These are phyloP conservation scores for Citrullus mucosospermus DNA, from an alignment of 306 rosid genomes.

Conservation along the genomic window DNA sequence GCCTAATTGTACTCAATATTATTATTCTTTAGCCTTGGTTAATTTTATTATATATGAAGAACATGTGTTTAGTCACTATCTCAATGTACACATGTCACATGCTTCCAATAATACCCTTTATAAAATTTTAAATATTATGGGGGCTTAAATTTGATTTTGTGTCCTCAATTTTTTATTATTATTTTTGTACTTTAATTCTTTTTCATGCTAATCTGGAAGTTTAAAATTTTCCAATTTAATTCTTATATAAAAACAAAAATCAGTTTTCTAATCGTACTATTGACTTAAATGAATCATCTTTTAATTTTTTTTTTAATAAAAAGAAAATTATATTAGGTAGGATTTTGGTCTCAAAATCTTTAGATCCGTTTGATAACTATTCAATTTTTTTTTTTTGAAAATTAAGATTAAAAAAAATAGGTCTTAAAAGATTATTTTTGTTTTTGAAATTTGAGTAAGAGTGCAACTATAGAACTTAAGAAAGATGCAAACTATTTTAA, in stretches of 20 bases:
- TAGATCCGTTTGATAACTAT: no score
- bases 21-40: not conserved
- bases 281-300: not conserved
- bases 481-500: no score
- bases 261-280: not conserved
- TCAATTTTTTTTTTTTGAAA: no score
- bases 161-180: not conserved
- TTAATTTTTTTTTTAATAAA: not conserved
- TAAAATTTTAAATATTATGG: not conserved
- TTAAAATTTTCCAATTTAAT: not conserved
- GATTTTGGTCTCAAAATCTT: no score
- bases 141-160: not conserved
- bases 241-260: not conserved
- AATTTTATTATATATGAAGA: not conserved
- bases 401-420: no score
- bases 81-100: not conserved
- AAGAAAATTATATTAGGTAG: no score
- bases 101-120: not conserved
- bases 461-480: no score
- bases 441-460: no score
- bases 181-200: not conserved
- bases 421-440: no score
- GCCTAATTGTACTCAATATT: not conserved
- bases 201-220: not conserved
- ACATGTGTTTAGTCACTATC: not conserved